Evolutionary conservation across 495 filamentous ascomycete species (phyloP).

Genomic region (Aspergillus biplanus): DNA sequence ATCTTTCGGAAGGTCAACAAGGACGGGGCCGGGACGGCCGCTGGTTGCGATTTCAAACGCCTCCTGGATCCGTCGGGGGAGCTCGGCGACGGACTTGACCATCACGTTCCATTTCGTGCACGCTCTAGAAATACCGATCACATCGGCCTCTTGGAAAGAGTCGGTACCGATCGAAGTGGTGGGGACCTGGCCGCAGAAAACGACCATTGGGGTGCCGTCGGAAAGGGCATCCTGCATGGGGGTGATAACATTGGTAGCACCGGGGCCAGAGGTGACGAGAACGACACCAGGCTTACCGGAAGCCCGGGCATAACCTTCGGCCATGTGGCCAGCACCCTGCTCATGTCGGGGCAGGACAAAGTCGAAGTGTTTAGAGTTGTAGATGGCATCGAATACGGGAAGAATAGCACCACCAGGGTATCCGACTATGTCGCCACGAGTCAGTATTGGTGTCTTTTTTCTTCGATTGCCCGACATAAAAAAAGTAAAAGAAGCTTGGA

Average conservation of each 20-base stretch:
- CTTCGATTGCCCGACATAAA: constrained; percentile 2
- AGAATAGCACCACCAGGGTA: constrained; percentile 54
- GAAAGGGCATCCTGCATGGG: constrained; percentile 65
- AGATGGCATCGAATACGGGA: constrained; percentile 64
- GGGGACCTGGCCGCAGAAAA: constrained; percentile 63
- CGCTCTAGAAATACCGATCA: constrained; percentile 62
- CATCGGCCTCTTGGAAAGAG: constrained; percentile 67
- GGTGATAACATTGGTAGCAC: constrained; percentile 65
- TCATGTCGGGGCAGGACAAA: constrained; percentile 66
- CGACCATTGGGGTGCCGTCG: constrained; percentile 66
- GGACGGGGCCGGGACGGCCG: constrained; percentile 62
- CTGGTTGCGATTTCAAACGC: constrained; percentile 65
- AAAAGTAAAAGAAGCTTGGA: constrained; percentile 4
- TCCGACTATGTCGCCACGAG: constrained; percentile 34
- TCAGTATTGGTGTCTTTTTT: constrained; percentile 7
- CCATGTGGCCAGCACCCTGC: constrained; percentile 70
- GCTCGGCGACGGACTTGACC: constrained; percentile 62
- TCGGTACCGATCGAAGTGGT: constrained; percentile 61
- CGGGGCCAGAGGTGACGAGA: constrained; percentile 66
- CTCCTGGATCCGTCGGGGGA: constrained; percentile 62
- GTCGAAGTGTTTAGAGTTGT: constrained; percentile 63
- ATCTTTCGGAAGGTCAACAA: constrained; percentile 66
- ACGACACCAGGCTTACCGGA: constrained; percentile 64
- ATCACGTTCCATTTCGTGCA: constrained; percentile 71
- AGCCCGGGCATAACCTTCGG: constrained; percentile 64